These are phyloP conservation scores for Nigrospora osmanthi DNA, from an alignment of 2,329 filamentous ascomycete genomes.

Conservation along the genomic window DNA sequence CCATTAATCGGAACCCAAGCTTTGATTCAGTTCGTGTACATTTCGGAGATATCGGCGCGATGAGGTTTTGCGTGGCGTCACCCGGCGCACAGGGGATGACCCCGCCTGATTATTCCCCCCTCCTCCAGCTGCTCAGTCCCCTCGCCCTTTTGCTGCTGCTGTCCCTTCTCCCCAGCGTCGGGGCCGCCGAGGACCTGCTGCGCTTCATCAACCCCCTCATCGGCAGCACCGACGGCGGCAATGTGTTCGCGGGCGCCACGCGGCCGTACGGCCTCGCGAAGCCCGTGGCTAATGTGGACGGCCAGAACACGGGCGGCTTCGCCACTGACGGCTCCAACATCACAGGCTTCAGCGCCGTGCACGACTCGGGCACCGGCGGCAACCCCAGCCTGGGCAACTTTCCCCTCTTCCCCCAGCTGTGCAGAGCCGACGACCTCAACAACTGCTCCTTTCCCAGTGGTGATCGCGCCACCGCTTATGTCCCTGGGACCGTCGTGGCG, in stretches of 20 bases:
- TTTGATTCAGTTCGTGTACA: no score
- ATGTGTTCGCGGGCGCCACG: slow-evolving; percentile 50
- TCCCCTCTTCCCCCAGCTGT: slow-evolving; percentile 35
- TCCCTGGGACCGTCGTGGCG: slow-evolving; percentile 35
- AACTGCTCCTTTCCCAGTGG: slow-evolving; percentile 45
- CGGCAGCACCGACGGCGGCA: slow-evolving; percentile 46
- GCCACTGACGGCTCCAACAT: slow-evolving; percentile 37
- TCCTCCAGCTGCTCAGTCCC: no score
- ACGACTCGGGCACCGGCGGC: slow-evolving; percentile 36
- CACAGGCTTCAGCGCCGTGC: slow-evolving; percentile 40
- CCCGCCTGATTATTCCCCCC: no score
- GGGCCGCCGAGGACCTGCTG: slow-evolving; percentile 11
- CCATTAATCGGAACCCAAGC: no score
- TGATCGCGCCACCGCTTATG: slow-evolving; percentile 31
- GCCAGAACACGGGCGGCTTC: slow-evolving; percentile 36
- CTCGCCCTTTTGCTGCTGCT: background rate
- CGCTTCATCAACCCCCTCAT: slow-evolving; percentile 39
- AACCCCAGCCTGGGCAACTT: slow-evolving; percentile 38
- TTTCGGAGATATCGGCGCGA: no score
- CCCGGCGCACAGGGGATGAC: no score
- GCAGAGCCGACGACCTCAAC: slow-evolving; percentile 39
- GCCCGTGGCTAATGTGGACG: slow-evolving; percentile 43
- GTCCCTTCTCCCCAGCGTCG: background rate
- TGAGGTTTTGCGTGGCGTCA: no score
- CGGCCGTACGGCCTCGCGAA: slow-evolving; percentile 49